phyloP scores from a whole-genome alignment of 2,329 filamentous ascomycete genomes.

The Neonectria ditissima region DNA sequence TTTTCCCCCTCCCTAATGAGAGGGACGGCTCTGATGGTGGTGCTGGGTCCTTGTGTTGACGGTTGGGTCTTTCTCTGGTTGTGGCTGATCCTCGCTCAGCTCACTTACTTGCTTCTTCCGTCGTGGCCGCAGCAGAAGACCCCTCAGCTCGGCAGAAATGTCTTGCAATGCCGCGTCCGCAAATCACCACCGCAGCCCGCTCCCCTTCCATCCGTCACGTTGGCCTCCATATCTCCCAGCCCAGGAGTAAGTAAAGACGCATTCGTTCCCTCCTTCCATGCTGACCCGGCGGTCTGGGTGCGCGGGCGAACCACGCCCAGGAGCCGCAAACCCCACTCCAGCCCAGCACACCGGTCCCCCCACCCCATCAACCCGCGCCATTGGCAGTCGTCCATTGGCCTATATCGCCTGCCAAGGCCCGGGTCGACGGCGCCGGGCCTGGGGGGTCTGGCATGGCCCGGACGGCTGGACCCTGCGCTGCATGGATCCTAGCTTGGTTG shows the following conservation, averaged over 20 bases:
- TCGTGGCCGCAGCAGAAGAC: not conserved
- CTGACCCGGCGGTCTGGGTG: conserved; percentile 10
- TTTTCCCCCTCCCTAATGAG: not conserved
- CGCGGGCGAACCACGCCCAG: not conserved
- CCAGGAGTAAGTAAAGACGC: too few relatives aligned
- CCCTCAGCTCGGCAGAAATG: not conserved
- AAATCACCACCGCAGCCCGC: too few relatives aligned
- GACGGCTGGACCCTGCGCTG: conserved; percentile 1
- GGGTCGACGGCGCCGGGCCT: not conserved
- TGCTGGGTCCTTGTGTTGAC: too few relatives aligned
- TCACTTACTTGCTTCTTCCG: not conserved
- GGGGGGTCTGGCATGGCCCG: conserved; percentile 8
- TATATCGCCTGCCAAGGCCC: not conserved
- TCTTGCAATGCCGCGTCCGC: not conserved
- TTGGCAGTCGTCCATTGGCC: not conserved
- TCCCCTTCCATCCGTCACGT: not conserved
- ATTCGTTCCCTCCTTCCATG: not conserved
- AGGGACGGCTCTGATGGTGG: too few relatives aligned
- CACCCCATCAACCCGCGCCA: not conserved
- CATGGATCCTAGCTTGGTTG: conserved; percentile 2
- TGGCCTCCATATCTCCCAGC: not conserved
- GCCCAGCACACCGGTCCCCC: not conserved
- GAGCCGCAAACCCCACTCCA: not conserved
- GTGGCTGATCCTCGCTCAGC: too few relatives aligned
- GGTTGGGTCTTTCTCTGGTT: too few relatives aligned